Conservation (phyloP, 2,329 filamentous ascomycete species). For the Trichoderma simmonsii region DNA sequence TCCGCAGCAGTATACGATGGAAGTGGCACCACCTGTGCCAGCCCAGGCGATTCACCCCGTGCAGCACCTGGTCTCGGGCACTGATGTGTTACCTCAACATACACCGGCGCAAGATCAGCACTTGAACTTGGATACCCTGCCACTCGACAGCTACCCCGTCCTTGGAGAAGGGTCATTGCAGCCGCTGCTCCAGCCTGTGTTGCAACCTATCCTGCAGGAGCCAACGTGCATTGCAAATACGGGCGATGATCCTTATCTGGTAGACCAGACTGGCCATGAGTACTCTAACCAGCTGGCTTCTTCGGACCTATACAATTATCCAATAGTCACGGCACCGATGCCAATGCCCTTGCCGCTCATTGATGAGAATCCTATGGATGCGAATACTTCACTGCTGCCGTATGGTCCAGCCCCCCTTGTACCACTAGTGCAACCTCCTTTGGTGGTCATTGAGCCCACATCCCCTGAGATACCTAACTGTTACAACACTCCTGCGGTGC, state of each 20-base stretch:
- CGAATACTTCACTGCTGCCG: background rate
- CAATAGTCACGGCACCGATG: background rate
- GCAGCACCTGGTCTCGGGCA: background rate
- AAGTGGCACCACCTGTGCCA: constrained; percentile 25
- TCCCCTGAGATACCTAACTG: constrained; percentile 19
- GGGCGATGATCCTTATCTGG: background rate
- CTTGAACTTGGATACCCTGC: background rate
- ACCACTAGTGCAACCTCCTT: background rate
- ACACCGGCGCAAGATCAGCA: background rate
- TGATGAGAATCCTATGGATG: background rate
- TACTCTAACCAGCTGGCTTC: background rate
- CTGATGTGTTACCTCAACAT: background rate
- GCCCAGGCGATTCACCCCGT: background rate
- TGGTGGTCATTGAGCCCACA: background rate
- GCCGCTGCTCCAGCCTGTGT: background rate
- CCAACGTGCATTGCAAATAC: background rate
- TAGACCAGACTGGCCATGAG: background rate
- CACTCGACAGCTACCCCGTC: constrained; percentile 4
- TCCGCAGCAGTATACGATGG: constrained; percentile 33
- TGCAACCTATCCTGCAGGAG: background rate
- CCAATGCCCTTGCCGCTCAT: background rate
- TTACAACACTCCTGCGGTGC: constrained; percentile 22
- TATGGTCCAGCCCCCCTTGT: background rate
- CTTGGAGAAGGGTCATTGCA: background rate
- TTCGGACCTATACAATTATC: background rate